Evolutionary conservation across 805 yeast genomes (phyloP).

Genomic region (Metschnikowia cubensis): DNA sequence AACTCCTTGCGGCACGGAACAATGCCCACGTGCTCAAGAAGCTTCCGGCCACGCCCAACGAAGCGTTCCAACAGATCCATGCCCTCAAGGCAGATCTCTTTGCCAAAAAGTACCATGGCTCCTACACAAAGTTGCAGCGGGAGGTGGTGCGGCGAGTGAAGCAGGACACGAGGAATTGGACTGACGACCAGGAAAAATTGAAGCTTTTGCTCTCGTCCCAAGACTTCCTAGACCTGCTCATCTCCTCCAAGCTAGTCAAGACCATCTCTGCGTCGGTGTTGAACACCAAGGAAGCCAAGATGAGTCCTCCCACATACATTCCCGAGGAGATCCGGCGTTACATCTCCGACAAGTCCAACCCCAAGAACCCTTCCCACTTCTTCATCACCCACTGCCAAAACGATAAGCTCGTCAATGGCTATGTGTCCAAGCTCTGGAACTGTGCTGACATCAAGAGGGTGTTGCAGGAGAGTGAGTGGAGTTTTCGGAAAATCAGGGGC

Average conservation of each 20-base stretch:
- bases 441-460: constrained; percentile 35
- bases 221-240: constrained; percentile 22
- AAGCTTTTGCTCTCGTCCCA: constrained; percentile 20
- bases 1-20: constrained; percentile 42
- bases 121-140: constrained; percentile 38
- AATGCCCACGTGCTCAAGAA: constrained; percentile 39
- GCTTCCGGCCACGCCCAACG: constrained; percentile 37
- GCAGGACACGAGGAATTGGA: constrained; percentile 14
- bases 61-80: constrained; percentile 43
- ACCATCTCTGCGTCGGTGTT: constrained; percentile 25
- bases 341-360: constrained; percentile 25
- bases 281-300: constrained; percentile 26
- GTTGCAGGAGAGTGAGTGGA: constrained; percentile 39
- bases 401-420: constrained; percentile 39
- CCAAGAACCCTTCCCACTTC: constrained; percentile 45
- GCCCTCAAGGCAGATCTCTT: constrained; percentile 44
- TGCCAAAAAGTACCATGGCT: constrained; percentile 47
- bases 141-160: constrained; percentile 26
- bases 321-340: constrained; percentile 22
- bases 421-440: constrained; percentile 48
- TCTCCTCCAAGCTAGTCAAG: constrained; percentile 33
- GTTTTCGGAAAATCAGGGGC: constrained; percentile 46
- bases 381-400: constrained; percentile 39
- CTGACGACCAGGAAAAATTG: constrained; percentile 13
- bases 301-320: constrained; percentile 35